Evolutionary conservation across 768 basidiomycete genomes (phyloP).

Genomic region (Lactarius indigo): DNA sequence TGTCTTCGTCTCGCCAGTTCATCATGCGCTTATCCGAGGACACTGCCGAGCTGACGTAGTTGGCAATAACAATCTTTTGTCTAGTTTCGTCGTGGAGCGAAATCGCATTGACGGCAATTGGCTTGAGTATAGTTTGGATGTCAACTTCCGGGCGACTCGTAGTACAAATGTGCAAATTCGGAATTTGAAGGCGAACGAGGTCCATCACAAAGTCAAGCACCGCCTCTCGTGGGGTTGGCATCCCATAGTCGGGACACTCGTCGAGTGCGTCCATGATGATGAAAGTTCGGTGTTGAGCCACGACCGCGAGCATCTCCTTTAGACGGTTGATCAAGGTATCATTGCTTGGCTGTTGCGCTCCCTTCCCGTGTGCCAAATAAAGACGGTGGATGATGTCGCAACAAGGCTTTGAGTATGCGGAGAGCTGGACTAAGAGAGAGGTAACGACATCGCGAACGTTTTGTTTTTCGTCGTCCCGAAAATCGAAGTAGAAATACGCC

Average conservation of each 20-base stretch:
- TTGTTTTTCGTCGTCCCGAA: not conserved
- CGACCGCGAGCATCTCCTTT: not conserved
- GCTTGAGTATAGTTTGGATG: not conserved
- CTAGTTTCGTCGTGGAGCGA: slow-evolving; percentile 8
- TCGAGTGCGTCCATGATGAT: not conserved
- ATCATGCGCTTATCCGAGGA: slow-evolving; percentile 3
- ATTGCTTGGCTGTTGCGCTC: not conserved
- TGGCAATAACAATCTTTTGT: slow-evolving; percentile 6
- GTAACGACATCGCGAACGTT: not conserved
- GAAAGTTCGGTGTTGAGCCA: not conserved
- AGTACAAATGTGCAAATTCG: not conserved
- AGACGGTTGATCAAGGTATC: not conserved
- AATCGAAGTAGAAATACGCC: not conserved
- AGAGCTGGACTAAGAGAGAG: not conserved
- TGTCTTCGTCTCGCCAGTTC: slow-evolving; percentile 17
- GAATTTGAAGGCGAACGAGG: not conserved
- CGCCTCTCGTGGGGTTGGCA: not conserved
- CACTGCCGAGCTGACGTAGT: slow-evolving; percentile 1
- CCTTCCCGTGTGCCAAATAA: not conserved
- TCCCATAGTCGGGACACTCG: not conserved
- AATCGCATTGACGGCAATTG: not conserved
- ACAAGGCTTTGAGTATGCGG: not conserved
- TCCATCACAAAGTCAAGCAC: not conserved
- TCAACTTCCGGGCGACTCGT: slow-evolving; percentile 2
- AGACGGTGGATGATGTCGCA: not conserved